These are phyloP conservation scores for Biscogniauxia mediterranea DNA, from an alignment of 2,329 filamentous ascomycete genomes.

Conservation along the genomic window DNA sequence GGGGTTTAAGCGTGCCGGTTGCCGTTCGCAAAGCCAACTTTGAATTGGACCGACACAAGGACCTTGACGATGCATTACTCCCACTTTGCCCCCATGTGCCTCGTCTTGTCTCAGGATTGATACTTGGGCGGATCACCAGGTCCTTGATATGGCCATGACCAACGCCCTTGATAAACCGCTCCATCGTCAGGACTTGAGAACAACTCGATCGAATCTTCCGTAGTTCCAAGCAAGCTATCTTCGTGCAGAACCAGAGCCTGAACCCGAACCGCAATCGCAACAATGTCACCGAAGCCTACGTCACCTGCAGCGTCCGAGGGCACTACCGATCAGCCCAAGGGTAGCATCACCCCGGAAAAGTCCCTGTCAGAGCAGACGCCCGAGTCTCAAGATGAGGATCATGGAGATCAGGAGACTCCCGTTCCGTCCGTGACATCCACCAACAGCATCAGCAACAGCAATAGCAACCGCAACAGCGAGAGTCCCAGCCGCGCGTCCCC, in stretches of 20 bases:
- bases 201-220: background rate
- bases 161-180: conserved; percentile 21
- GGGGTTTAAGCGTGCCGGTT: conserved; percentile 18
- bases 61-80: conserved; percentile 18
- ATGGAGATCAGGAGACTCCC: conserved; percentile 11
- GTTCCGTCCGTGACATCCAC: conserved; percentile 5
- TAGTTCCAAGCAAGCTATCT: background rate
- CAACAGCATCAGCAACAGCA: background rate
- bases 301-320: conserved; percentile 17
- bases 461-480: background rate
- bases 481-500: conserved; percentile 9
- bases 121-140: conserved; percentile 13
- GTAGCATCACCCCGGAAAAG: conserved; percentile 10
- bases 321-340: conserved; percentile 24
- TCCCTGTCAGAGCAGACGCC: conserved; percentile 15
- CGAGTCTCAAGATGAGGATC: conserved; percentile 20
- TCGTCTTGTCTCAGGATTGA: conserved; percentile 24
- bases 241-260: too few relatives aligned
- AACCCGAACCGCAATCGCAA: conserved; percentile 4
- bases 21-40: conserved; percentile 5
- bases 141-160: conserved; percentile 10
- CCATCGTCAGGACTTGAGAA: conserved; percentile 6
- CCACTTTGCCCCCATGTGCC: conserved; percentile 12
- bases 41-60: conserved; percentile 1
- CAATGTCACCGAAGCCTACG: conserved; percentile 20